Evolutionary conservation across 345 rosid genomes (phyloP).

Genomic region (Conringia planisiliqua): DNA sequence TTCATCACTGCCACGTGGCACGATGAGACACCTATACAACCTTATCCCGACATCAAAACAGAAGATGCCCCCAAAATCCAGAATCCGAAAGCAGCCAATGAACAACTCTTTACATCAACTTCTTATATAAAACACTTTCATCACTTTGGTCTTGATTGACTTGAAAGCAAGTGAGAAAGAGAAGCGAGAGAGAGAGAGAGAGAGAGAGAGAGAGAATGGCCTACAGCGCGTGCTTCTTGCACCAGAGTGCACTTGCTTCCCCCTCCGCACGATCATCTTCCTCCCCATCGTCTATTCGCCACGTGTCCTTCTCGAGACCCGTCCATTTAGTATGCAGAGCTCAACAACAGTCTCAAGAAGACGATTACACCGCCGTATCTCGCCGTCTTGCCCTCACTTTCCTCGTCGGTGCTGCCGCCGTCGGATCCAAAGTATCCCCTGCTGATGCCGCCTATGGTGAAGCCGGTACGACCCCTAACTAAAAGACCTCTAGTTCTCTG

Average conservation of each 20-base stretch:
- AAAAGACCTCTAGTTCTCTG: background rate
- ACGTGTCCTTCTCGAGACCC: slow-evolving; percentile 38
- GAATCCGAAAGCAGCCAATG: slow-evolving; percentile 49
- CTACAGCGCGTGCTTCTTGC: slow-evolving; percentile 63
- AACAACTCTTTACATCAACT: slow-evolving; percentile 26
- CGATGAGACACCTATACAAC: slow-evolving; percentile 35
- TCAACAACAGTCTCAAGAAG: slow-evolving; percentile 54
- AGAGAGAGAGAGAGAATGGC: slow-evolving; percentile 40
- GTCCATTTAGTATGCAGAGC: slow-evolving; percentile 61
- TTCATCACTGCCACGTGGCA: slow-evolving; percentile 39
- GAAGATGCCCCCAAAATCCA: slow-evolving; percentile 46
- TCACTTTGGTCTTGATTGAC: background rate
- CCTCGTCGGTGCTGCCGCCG: slow-evolving; percentile 73
- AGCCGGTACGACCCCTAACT: slow-evolving; percentile 48
- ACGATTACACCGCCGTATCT: slow-evolving; percentile 40
- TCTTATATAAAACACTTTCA: background rate
- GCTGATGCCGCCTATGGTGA: slow-evolving; percentile 98
- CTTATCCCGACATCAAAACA: slow-evolving; percentile 54
- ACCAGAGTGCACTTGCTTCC: slow-evolving; percentile 55
- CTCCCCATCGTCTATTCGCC: slow-evolving; percentile 37
- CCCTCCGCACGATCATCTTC: slow-evolving; percentile 37
- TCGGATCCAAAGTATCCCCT: slow-evolving; percentile 80
- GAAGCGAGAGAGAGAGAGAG: too few relatives aligned
- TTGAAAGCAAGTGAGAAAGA: background rate
- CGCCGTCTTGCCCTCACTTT: slow-evolving; percentile 81